Evolutionary conservation across 495 filamentous ascomycete genomes (phyloP).

Genomic region (Trichocladium uniseriatum): DNA sequence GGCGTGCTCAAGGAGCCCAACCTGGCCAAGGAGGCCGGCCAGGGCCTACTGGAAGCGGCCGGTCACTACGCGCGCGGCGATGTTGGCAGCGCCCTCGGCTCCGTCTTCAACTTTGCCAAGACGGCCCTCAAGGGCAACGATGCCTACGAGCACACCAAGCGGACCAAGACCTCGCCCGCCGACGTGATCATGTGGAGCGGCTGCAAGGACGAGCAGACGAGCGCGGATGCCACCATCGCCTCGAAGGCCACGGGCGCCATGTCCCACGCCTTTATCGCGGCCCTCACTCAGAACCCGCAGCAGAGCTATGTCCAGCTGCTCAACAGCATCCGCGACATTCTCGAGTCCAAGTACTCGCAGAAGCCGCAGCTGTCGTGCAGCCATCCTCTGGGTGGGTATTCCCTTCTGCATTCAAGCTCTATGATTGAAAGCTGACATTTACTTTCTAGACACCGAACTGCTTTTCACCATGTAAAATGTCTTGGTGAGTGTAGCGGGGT

Average conservation of each 20-base stretch:
- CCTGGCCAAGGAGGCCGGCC: conserved; percentile 89
- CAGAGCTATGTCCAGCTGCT: conserved; percentile 93
- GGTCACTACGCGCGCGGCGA: conserved; percentile 78
- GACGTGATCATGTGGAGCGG: conserved; percentile 98
- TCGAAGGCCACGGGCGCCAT: conserved; percentile 93
- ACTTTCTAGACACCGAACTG: conserved; percentile 31
- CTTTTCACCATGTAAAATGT: conserved; percentile 39
- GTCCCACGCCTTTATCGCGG: conserved; percentile 90
- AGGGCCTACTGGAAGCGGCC: conserved; percentile 77
- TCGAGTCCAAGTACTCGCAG: conserved; percentile 79
- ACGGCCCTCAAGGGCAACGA: conserved; percentile 78
- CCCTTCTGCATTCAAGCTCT: conserved; percentile 12
- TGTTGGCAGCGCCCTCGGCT: conserved; percentile 62
- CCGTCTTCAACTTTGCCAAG: conserved; percentile 72
- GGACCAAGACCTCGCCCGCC: conserved; percentile 91
- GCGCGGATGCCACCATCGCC: conserved; percentile 53
- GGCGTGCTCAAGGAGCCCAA: conserved; percentile 98
- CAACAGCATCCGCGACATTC: conserved; percentile 85
- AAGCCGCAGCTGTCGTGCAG: conserved; percentile 96
- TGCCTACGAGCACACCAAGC: conserved; percentile 68
- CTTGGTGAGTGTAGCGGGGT: too few species aligned
- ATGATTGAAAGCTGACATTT: background rate
- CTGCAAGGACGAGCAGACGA: conserved; percentile 89
- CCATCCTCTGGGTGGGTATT: conserved; percentile 75
- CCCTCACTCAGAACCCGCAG: conserved; percentile 84